Percentiles rank a stretch among this genome's conserved stretches.
Conservation (phyloP, 2,329 filamentous ascomycete species). For the Epichloe festucae region DNA sequence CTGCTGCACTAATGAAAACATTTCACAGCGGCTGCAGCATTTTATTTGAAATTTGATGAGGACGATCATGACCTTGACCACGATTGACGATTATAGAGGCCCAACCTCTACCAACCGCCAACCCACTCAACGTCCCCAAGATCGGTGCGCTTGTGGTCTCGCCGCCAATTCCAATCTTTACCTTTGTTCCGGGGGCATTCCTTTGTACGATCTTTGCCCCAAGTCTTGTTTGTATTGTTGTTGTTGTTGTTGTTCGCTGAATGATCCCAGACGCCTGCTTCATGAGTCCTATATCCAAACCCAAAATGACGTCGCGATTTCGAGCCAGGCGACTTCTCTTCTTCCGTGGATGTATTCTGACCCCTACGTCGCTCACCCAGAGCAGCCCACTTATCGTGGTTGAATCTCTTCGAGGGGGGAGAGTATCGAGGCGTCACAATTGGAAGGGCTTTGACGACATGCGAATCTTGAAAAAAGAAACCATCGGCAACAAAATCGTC, state of each 20-base stretch:
- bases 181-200: constrained; percentile 45
- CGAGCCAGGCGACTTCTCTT: constrained; percentile 35
- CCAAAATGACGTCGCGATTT: constrained; percentile 36
- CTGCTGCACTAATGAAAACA: constrained; percentile 7
- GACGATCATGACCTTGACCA: constrained; percentile 34
- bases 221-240: constrained; percentile 13
- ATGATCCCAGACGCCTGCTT: constrained; percentile 36
- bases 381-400: constrained; percentile 76
- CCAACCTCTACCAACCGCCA: constrained; percentile 66
- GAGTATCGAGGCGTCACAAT: constrained; percentile 41
- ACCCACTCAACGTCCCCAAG: constrained; percentile 85
- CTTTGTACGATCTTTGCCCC: constrained; percentile 33
- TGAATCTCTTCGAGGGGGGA: constrained; percentile 51
- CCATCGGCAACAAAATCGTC: constrained; percentile 54
- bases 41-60: not conserved
- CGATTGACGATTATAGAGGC: constrained; percentile 40
- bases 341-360: constrained; percentile 37
- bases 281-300: constrained; percentile 35
- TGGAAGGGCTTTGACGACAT: constrained; percentile 24
- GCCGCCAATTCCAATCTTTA: constrained; percentile 49
- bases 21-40: not conserved
- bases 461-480: constrained; percentile 63
- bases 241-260: constrained; percentile 21
- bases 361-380: constrained; percentile 74
- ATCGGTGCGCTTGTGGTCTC: constrained; percentile 46